Conservation (phyloP, 768 basidiomycete genomes). For the Pisolithus marmoratus region DNA sequence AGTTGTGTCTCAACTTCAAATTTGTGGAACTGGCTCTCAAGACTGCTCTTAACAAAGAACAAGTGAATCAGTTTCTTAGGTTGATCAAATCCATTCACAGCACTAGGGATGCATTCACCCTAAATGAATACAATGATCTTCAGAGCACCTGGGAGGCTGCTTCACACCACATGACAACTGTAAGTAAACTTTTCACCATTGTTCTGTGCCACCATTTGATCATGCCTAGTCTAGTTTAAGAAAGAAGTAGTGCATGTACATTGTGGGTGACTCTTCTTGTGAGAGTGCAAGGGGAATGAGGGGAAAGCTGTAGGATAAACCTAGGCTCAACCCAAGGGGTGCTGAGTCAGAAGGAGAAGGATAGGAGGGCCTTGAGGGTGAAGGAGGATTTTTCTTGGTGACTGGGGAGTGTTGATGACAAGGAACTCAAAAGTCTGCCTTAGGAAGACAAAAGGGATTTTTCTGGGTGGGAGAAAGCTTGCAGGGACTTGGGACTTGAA, state of each 20-base stretch:
- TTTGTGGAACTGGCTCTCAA: slow-evolving; percentile 22
- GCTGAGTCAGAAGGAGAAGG: no score
- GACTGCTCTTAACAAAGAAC: slow-evolving; percentile 12
- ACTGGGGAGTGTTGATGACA: no score
- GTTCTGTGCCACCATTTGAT: background rate
- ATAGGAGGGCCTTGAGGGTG: no score
- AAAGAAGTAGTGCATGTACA: slow-evolving; percentile 11
- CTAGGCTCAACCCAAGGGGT: no score
- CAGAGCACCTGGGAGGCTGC: slow-evolving; percentile 16
- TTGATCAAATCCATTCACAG: slow-evolving; percentile 6
- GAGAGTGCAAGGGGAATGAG: no score
- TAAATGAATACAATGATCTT: slow-evolving; percentile 16
- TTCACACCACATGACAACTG: slow-evolving; percentile 1
- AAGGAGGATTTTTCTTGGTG: no score
- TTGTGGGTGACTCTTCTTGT: no score
- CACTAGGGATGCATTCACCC: slow-evolving; percentile 8
- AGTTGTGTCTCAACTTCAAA: slow-evolving; percentile 24
- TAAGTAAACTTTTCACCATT: background rate
- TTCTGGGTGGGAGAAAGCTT: no score
- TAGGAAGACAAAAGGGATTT: no score
- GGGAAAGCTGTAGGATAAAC: no score
- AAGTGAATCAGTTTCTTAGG: slow-evolving; percentile 15
- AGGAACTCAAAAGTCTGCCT: no score
- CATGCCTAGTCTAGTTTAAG: slow-evolving; percentile 9
- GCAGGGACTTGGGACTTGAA: no score